Percentiles rank a stretch among this genome's conserved stretches.
Conservation (phyloP, 75 land plant genomes). For the Selaginella tamariscina region DNA sequence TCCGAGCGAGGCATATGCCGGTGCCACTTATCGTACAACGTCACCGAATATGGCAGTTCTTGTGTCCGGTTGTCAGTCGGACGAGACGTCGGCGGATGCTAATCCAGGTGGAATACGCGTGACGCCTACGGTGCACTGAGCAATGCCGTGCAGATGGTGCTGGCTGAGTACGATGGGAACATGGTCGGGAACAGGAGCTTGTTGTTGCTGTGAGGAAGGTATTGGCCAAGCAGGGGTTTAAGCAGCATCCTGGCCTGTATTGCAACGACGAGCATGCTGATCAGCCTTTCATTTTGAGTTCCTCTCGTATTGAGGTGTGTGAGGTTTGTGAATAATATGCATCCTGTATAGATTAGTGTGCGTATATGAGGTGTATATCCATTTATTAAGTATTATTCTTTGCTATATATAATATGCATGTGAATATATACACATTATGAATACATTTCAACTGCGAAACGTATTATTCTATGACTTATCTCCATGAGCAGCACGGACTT, state of each 20-base stretch:
- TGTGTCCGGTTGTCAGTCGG: background rate
- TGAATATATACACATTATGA: too few relatives aligned
- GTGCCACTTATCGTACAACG: background rate
- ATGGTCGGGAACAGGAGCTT: conserved; percentile 38
- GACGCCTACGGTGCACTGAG: conserved; percentile 8
- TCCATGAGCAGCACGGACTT: too few relatives aligned
- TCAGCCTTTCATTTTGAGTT: conserved; percentile 35
- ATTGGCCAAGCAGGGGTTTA: conserved; percentile 33
- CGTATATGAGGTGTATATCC: too few relatives aligned
- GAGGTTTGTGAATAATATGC: too few relatives aligned
- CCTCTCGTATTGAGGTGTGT: background rate
- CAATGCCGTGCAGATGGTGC: conserved; percentile 20
- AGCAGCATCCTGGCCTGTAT: conserved; percentile 73
- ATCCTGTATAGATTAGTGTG: too few relatives aligned
- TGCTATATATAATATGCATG: too few relatives aligned
- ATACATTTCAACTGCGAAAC: too few relatives aligned
- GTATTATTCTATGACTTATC: too few relatives aligned
- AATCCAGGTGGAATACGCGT: background rate
- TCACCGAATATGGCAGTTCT: background rate
- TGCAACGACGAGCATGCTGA: conserved; percentile 57
- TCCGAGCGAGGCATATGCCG: conserved; percentile 20
- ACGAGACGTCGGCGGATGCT: conserved; percentile 8
- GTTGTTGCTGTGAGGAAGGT: conserved; percentile 40
- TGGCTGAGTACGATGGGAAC: conserved; percentile 30
- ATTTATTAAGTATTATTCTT: too few relatives aligned